These are phyloP conservation scores for Yamadazyma aaseri DNA, from an alignment of 1,139 yeast species.

Conservation along the genomic window DNA sequence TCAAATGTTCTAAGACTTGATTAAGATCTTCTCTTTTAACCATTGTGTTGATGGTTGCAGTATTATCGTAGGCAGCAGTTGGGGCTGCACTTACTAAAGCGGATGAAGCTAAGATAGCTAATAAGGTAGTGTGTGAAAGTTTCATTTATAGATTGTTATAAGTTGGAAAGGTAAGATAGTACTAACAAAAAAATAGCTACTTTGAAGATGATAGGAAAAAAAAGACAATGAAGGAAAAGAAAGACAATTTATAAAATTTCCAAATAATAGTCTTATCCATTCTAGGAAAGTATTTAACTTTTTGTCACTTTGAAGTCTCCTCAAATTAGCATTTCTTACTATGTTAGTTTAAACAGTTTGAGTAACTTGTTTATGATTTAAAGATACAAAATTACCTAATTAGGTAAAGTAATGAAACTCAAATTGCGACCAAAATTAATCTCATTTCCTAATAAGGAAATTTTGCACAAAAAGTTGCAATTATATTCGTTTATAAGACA, in stretches of 20 bases:
- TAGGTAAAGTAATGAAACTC: constrained; percentile 13
- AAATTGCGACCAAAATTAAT: constrained; percentile 5
- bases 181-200: too few species aligned
- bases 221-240: background rate
- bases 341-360: constrained; percentile 1
- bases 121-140: constrained; percentile 41
- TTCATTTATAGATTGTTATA: too few species aligned
- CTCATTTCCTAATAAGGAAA: constrained; percentile 13
- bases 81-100: constrained; percentile 45
- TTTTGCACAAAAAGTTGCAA: background rate
- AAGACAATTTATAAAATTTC: constrained; percentile 3
- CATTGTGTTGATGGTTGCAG: constrained; percentile 21
- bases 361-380: constrained; percentile 11
- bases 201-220: constrained; percentile 3
- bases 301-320: too few species aligned
- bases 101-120: constrained; percentile 43
- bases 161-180: too few species aligned
- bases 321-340: constrained; percentile 6
- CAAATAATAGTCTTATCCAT: constrained; percentile 7
- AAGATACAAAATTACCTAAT: constrained; percentile 13
- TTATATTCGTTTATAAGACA: too few species aligned
- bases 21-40: constrained; percentile 39
- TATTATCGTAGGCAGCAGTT: constrained; percentile 18
- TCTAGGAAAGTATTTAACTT: constrained; percentile 9
- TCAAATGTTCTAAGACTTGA: constrained; percentile 33